Evolutionary conservation across 768 basidiomycete genomes (phyloP).

Genomic region (Tricholoma saponaceum): DNA sequence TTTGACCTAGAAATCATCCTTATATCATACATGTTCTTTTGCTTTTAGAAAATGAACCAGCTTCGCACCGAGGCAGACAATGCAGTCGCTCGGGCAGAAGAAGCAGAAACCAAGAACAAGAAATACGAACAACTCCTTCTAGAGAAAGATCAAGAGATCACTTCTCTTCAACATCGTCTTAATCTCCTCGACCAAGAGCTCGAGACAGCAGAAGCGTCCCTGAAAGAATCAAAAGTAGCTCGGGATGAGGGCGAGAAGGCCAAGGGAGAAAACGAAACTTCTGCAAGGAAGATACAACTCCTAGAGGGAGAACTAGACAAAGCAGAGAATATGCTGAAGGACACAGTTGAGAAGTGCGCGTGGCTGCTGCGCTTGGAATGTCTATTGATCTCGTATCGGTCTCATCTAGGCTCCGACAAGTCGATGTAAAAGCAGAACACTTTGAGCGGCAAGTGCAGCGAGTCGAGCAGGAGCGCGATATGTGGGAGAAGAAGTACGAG

Average conservation of each 20-base stretch:
- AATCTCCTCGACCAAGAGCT: slow-evolving; percentile 60
- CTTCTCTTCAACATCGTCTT: slow-evolving; percentile 73
- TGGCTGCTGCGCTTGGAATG: background rate
- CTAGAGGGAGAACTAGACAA: slow-evolving; percentile 94
- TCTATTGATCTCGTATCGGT: slow-evolving; percentile 10
- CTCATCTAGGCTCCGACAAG: slow-evolving; percentile 74
- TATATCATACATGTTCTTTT: background rate
- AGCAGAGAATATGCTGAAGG: slow-evolving; percentile 95
- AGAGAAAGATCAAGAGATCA: slow-evolving; percentile 81
- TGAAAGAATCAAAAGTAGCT: slow-evolving; percentile 60
- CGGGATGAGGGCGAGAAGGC: slow-evolving; percentile 66
- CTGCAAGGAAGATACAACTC: slow-evolving; percentile 81
- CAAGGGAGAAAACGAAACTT: slow-evolving; percentile 67
- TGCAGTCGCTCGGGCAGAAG: slow-evolving; percentile 80
- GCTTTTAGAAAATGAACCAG: slow-evolving; percentile 62
- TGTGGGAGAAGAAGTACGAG: slow-evolving; percentile 94
- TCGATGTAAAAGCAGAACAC: slow-evolving; percentile 98
- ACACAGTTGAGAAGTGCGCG: slow-evolving; percentile 92
- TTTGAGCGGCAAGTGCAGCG: slow-evolving; percentile 89
- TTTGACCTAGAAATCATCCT: background rate
- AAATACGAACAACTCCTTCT: slow-evolving; percentile 67
- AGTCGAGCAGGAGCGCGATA: slow-evolving; percentile 86
- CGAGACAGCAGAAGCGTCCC: slow-evolving; percentile 64
- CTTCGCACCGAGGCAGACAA: slow-evolving; percentile 85
- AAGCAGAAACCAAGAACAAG: slow-evolving; percentile 83